Evolutionary conservation across 805 yeast species (phyloP).

Genomic region (Candida coquimbonensis): DNA sequence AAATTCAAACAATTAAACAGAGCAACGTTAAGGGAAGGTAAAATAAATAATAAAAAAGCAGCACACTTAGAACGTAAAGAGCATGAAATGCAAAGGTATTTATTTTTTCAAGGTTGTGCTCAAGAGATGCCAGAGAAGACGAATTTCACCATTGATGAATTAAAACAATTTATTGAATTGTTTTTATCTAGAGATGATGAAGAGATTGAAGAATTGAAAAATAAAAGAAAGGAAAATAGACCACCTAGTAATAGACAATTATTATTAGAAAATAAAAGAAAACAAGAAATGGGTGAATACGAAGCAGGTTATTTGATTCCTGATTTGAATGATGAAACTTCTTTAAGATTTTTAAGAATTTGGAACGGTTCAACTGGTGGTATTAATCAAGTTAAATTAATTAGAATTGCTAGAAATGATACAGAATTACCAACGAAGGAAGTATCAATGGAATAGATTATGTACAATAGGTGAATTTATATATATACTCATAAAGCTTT

Average conservation of each 20-base stretch:
- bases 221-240: conserved; percentile 77
- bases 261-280: conserved; percentile 51
- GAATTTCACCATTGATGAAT: conserved; percentile 48
- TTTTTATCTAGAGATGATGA: conserved; percentile 66
- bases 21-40: conserved; percentile 81
- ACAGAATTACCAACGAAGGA: conserved; percentile 9
- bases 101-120: conserved; percentile 55
- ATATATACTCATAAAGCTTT: neutral
- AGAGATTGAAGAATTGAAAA: conserved; percentile 57
- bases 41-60: conserved; percentile 53
- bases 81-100: conserved; percentile 50
- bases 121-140: conserved; percentile 32
- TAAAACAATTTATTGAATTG: conserved; percentile 52
- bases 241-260: conserved; percentile 72
- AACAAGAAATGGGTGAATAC: conserved; percentile 56
- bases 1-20: conserved; percentile 77
- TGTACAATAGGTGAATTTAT: neutral
- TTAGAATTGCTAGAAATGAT: conserved; percentile 20
- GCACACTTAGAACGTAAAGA: conserved; percentile 52
- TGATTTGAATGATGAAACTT: conserved; percentile 53
- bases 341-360: conserved; percentile 50
- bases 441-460: conserved; percentile 9
- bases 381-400: conserved; percentile 45
- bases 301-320: conserved; percentile 68
- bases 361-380: conserved; percentile 90